phyloP scores from a whole-genome alignment of 805 yeast genomes.

The Yueomyces sp. region DNA sequence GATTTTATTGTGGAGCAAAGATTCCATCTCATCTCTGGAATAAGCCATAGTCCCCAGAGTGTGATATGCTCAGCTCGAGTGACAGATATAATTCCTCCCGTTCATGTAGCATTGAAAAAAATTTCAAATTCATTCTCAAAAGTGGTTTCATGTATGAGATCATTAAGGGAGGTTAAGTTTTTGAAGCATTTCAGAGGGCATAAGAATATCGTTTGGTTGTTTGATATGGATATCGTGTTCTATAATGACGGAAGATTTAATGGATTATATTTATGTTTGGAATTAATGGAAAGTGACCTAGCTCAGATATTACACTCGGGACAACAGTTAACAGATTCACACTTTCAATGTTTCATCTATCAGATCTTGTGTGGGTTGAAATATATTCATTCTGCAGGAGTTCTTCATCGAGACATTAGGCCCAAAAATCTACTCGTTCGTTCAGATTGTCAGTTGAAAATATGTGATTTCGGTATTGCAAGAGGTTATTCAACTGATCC shows the following conservation, averaged over 20 bases:
- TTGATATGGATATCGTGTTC: constrained; percentile 72
- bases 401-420: constrained; percentile 83
- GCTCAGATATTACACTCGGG: constrained; percentile 62
- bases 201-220: constrained; percentile 80
- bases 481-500: constrained; percentile 23
- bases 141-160: constrained; percentile 76
- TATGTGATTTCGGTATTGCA: constrained; percentile 92
- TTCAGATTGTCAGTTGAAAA: constrained; percentile 85
- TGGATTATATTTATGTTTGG: constrained; percentile 83
- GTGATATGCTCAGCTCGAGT: constrained; percentile 67
- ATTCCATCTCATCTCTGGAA: background rate
- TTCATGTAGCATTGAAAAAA: constrained; percentile 89
- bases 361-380: constrained; percentile 85
- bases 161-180: constrained; percentile 78
- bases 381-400: constrained; percentile 87
- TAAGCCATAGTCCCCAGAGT: constrained; percentile 21
- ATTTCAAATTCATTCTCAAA: constrained; percentile 81
- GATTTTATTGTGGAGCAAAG: background rate
- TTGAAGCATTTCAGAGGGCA: constrained; percentile 74
- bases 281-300: constrained; percentile 77
- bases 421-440: constrained; percentile 80
- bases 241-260: constrained; percentile 42
- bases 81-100: constrained; percentile 70
- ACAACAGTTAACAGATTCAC: constrained; percentile 80
- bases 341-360: constrained; percentile 84